Evolutionary conservation across 352 stramenopile genomes (phyloP).

Genomic region (Bremia lactucae): DNA sequence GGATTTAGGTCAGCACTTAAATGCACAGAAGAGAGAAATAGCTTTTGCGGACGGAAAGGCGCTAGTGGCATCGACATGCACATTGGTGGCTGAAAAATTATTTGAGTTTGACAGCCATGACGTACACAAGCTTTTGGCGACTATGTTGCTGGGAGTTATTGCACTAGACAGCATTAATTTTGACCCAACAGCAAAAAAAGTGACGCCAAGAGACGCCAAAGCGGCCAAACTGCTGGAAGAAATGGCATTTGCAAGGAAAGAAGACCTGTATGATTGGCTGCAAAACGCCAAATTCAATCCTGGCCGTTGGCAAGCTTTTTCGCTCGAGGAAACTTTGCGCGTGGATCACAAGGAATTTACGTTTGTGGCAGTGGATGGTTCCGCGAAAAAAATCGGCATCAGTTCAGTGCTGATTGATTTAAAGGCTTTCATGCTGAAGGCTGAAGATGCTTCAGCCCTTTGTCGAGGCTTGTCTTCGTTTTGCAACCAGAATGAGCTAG

Average conservation of each 20-base stretch:
- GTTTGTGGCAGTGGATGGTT: constrained; percentile 2
- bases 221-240: constrained; percentile 33
- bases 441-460: constrained; percentile 17
- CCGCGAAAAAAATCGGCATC: constrained; percentile 30
- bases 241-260: constrained; percentile 30
- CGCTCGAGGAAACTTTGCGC: constrained; percentile 50
- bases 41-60: constrained; percentile 59
- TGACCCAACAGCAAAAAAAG: constrained; percentile 62
- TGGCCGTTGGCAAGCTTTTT: constrained; percentile 48
- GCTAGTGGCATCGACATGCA: constrained; percentile 65
- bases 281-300: constrained; percentile 59
- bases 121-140: constrained; percentile 36
- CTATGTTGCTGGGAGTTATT: constrained; percentile 71
- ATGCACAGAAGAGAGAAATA: constrained; percentile 40
- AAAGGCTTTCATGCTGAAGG: constrained; percentile 37
- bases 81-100: constrained; percentile 63
- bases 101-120: constrained; percentile 5
- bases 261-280: constrained; percentile 52
- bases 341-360: constrained; percentile 79
- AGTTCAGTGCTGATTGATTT: constrained; percentile 56
- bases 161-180: constrained; percentile 75
- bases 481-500: constrained; percentile 33
- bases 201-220: constrained; percentile 45
- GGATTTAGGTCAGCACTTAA: constrained; percentile 39
- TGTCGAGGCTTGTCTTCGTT: constrained; percentile 23